phyloP scores from a whole-genome alignment of 257 asterid species.

The Capsicum baccatum region DNA sequence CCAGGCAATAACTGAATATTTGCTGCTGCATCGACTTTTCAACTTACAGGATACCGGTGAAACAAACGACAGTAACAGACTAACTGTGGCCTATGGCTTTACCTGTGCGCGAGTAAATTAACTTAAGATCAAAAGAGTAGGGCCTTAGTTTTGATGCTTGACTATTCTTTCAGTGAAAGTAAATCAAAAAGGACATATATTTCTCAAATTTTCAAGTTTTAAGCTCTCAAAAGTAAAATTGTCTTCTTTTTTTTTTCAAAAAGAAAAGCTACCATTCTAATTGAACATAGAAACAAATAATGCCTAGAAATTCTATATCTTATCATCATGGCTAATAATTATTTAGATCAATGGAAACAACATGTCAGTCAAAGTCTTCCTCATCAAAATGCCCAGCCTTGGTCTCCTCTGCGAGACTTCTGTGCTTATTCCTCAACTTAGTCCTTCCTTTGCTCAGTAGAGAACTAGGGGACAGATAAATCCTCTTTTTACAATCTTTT shows the following conservation, averaged over 20 bases:
- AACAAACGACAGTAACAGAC: neutral
- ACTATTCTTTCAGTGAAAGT: neutral
- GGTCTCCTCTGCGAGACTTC: neutral
- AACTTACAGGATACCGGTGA: neutral
- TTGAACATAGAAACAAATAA: neutral
- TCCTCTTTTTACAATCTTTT: neutral
- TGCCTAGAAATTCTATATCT: neutral
- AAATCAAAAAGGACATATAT: neutral
- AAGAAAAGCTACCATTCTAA: neutral
- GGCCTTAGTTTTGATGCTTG: too few species aligned
- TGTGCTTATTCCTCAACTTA: neutral
- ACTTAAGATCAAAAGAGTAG: too few species aligned
- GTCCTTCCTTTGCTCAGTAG: neutral
- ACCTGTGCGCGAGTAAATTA: neutral
- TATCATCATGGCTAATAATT: neutral
- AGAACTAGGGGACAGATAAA: neutral
- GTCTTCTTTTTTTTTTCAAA: too few species aligned
- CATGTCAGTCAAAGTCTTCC: constrained; percentile 1
- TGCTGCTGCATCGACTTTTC: neutral
- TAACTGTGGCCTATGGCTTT: neutral
- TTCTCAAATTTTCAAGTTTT: neutral
- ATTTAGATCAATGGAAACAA: neutral
- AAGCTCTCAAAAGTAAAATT: neutral
- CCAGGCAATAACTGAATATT: neutral
- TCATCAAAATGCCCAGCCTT: neutral